phyloP scores from a whole-genome alignment of 2,329 filamentous ascomycete species.

The Pyrenochaeta sp. region DNA sequence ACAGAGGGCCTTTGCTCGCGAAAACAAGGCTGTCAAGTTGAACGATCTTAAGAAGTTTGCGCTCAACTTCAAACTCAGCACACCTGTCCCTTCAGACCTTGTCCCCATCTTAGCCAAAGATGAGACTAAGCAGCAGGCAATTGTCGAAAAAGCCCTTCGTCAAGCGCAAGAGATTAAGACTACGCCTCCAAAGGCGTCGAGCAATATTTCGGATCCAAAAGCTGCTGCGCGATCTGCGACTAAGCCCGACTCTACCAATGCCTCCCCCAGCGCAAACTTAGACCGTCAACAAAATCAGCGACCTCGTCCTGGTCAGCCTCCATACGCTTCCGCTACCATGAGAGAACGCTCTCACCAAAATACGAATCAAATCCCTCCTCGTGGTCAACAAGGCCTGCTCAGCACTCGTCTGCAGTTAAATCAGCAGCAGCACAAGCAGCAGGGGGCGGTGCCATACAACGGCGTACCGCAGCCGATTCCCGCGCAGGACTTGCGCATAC shows the following conservation, averaged over 20 bases:
- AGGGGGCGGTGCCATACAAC: slow-evolving; percentile 51
- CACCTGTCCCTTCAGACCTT: slow-evolving; percentile 88
- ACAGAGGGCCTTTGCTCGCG: slow-evolving; percentile 61
- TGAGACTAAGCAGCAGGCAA: slow-evolving; percentile 90
- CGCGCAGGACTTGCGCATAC: slow-evolving; percentile 72
- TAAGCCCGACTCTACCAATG: slow-evolving; percentile 42
- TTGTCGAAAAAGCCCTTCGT: slow-evolving; percentile 85
- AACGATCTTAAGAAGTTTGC: slow-evolving; percentile 97
- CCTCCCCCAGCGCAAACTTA: slow-evolving; percentile 38
- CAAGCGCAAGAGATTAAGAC: slow-evolving; percentile 68
- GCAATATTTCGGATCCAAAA: slow-evolving; percentile 51
- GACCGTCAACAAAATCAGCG: slow-evolving; percentile 60
- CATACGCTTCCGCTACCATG: slow-evolving; percentile 56
- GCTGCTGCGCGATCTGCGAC: slow-evolving; percentile 44
- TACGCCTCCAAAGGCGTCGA: slow-evolving; percentile 50
- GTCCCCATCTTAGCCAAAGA: slow-evolving; percentile 97
- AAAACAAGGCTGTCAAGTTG: slow-evolving; percentile 90
- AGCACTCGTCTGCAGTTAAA: slow-evolving; percentile 62
- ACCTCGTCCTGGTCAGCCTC: slow-evolving; percentile 48
- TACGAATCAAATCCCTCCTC: slow-evolving; percentile 49
- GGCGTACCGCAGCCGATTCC: slow-evolving; percentile 65
- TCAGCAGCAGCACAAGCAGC: slow-evolving; percentile 60
- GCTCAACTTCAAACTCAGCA: slow-evolving; percentile 90
- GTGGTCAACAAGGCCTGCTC: slow-evolving; percentile 54
- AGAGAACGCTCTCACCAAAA: slow-evolving; percentile 54